These are phyloP conservation scores for Myochromella boudieri DNA, from an alignment of 768 basidiomycete genomes.

Conservation along the genomic window DNA sequence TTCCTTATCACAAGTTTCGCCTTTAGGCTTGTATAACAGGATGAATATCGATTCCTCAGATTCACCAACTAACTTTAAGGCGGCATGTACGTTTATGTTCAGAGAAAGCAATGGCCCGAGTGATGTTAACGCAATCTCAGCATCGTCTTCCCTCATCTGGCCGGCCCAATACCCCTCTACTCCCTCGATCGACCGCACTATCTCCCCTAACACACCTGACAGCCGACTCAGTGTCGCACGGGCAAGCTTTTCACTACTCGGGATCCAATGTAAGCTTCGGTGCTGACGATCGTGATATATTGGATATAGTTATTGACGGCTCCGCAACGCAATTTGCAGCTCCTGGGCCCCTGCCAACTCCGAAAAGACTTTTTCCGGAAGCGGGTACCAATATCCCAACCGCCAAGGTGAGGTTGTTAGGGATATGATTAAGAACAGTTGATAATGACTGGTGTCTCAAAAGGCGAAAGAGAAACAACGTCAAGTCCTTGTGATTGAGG, in stretches of 20 bases:
- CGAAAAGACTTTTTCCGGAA: constrained; percentile 2
- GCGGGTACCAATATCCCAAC: not conserved
- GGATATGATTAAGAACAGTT: too few relatives aligned
- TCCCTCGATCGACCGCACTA: not conserved
- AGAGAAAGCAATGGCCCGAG: too few relatives aligned
- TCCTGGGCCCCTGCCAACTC: too few relatives aligned
- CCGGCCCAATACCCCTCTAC: not conserved
- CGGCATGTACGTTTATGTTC: too few relatives aligned
- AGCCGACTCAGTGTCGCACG: not conserved
- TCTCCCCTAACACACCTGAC: not conserved
- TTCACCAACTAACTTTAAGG: too few relatives aligned
- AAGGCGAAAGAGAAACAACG: not conserved
- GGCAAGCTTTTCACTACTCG: not conserved
- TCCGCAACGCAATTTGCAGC: too few relatives aligned
- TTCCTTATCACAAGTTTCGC: not conserved
- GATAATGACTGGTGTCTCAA: too few relatives aligned
- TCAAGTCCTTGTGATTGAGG: constrained; percentile 1
- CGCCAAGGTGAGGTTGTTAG: not conserved
- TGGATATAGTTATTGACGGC: too few relatives aligned
- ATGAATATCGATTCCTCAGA: too few relatives aligned
- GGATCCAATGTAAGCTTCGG: not conserved
- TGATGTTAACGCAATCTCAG: not conserved
- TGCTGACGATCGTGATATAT: too few relatives aligned
- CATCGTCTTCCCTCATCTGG: not conserved
- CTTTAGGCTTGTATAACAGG: too few relatives aligned